phyloP scores from a whole-genome alignment of 2,329 filamentous ascomycete species.

The Exophiala xenobiotica region DNA sequence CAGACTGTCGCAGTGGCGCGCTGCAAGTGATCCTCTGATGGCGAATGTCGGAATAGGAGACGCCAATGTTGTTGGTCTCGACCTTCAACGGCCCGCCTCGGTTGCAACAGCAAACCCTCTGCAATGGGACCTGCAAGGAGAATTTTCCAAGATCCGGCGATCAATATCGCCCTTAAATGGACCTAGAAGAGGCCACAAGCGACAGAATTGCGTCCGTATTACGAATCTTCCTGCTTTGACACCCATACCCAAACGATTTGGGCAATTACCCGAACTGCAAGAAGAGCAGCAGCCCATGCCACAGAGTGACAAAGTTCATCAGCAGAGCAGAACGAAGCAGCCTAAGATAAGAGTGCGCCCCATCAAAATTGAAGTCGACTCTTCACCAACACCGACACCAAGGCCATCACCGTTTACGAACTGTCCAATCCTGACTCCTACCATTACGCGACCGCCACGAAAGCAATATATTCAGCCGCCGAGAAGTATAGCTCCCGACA shows the following conservation, averaged over 20 bases:
- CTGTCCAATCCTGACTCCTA: conserved; percentile 15
- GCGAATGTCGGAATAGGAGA: conserved; percentile 6
- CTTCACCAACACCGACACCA: conserved; percentile 4
- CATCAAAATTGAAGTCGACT: background rate
- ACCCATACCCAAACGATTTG: background rate
- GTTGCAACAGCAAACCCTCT: conserved; percentile 27
- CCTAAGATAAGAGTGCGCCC: background rate
- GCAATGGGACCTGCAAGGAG: conserved; percentile 18
- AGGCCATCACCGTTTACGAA: conserved; percentile 19
- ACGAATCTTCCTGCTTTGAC: conserved; percentile 18
- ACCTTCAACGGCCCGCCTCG: conserved; percentile 24
- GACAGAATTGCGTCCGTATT: conserved; percentile 46
- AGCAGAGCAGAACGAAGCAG: background rate
- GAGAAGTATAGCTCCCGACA: conserved; percentile 7
- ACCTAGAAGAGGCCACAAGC: conserved; percentile 38
- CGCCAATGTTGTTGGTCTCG: conserved; percentile 4
- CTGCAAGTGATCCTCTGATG: conserved; percentile 22
- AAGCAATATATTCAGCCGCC: conserved; percentile 10
- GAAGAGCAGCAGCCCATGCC: conserved; percentile 5
- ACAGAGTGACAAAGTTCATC: background rate
- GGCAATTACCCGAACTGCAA: conserved; percentile 13
- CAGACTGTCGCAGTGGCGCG: conserved; percentile 17
- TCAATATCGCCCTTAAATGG: conserved; percentile 17
- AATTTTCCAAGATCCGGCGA: conserved; percentile 10
- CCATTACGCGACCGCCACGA: conserved; percentile 6